Evolutionary conservation across 768 basidiomycete species (phyloP), one percentile per base, ranked within the genome.

Genomic region (Paxillus involutus): DNA sequence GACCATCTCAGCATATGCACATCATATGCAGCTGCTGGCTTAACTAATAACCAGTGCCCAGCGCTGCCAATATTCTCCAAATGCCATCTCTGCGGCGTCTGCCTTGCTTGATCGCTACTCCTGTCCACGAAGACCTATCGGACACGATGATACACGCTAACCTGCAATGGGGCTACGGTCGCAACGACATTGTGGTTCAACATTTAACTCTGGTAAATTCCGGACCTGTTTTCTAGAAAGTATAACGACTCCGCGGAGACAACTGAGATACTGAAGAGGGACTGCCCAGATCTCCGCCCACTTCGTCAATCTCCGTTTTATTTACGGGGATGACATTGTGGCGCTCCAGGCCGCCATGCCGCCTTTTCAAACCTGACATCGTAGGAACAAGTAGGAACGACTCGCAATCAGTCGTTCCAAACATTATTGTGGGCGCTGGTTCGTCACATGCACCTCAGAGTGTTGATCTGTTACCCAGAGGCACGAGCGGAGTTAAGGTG

Each of bases 181-280:
- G 2, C 2, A n/a, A 40, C 39, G 39, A 13, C 17, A 17, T 40
- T 19, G 30, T n/a, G 6, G 16, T 49, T 26, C 19, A 5, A 35
- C 32, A 3, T 26, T 26, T 26, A 26, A 26, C 35, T 13, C n/a
- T 49, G 48, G 37, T 24, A 24, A 49, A 37, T 49, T 39, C 49
- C 21, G 39, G 36, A 21, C 39, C 49, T 39, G 33, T 40, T 39
- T 49, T 40, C 37, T 21, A 40, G 37, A 49, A 49, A 49, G 35
- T 24, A 17, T 26, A 49, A 11, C 21, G 13, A 30, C 37, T 49
- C 49, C 49, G 49, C 49, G 49, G 49, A 49, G 49, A 49, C 48
- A 37, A 12, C 33, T 26, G 4, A 13, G 16, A 24, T 36, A 17
- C 37, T 6, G 7, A 32, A 32, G 9, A 32, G 26, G 10, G 4